phyloP scores from a whole-genome alignment of 139 green algal genomes.

The Micromonas pusilla region DNA sequence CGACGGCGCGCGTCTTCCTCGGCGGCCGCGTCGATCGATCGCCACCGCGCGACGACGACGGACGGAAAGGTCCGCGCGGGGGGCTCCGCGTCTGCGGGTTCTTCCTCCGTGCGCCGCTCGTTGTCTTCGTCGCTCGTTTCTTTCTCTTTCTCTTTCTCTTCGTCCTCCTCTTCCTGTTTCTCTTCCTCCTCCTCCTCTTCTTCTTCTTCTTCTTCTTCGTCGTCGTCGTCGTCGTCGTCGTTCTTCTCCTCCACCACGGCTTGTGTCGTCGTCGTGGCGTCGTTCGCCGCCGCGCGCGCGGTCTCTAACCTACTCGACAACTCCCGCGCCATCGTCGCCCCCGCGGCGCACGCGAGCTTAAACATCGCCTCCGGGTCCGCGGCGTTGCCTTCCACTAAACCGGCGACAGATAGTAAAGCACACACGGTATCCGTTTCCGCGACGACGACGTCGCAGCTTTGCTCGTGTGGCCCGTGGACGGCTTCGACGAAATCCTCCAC shows the following conservation, averaged over 20 bases:
- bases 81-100: neutral
- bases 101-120: neutral
- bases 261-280: neutral
- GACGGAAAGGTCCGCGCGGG: neutral
- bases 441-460: no score
- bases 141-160: neutral
- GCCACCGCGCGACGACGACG: neutral
- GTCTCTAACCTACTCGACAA: neutral
- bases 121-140: neutral
- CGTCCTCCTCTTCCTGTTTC: neutral
- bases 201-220: slow-evolving; percentile 3
- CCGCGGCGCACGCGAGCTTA: no score
- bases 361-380: no score
- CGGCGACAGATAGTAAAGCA: no score
- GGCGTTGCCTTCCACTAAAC: no score
- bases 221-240: neutral
- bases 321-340: no score
- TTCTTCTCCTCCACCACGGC: neutral
- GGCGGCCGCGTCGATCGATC: neutral
- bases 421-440: no score
- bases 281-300: neutral
- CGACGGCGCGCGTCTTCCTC: neutral
- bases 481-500: no score
- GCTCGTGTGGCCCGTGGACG: no score
- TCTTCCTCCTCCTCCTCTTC: neutral